A percentile compares a stretch with the other conserved stretches of the same genome.
phyloP scores from a whole-genome alignment of 306 rosid genomes.

The Ceratonia siliqua region DNA sequence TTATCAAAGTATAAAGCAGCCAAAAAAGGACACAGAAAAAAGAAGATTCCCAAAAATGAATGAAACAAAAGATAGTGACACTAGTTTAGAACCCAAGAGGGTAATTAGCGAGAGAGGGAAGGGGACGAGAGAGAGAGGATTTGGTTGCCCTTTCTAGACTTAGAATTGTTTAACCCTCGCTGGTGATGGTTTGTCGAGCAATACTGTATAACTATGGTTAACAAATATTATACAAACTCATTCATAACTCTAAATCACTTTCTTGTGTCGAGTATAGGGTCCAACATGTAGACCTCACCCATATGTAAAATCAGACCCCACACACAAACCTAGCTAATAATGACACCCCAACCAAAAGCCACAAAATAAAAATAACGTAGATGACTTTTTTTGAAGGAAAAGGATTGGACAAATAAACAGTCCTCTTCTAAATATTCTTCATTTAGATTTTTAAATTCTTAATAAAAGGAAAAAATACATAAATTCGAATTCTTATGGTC shows the following conservation, averaged over 20 bases:
- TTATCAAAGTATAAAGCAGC: conserved; percentile 37
- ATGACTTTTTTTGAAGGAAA: background rate
- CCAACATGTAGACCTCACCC: conserved; percentile 72
- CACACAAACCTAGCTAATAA: conserved; percentile 46
- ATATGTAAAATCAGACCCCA: conserved; percentile 49
- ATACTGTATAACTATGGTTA: conserved; percentile 46
- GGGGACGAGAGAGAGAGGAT: conserved; percentile 23
- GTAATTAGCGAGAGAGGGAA: conserved; percentile 25
- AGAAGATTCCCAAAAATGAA: conserved; percentile 48
- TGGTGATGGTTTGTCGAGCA: conserved; percentile 64
- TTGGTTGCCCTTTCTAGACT: conserved; percentile 26
- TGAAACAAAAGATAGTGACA: conserved; percentile 58
- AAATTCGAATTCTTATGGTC: too few species aligned
- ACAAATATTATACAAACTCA: conserved; percentile 36
- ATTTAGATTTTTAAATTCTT: background rate
- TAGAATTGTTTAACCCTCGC: conserved; percentile 46
- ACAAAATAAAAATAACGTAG: background rate
- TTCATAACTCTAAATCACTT: conserved; percentile 48
- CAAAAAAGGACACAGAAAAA: conserved; percentile 13
- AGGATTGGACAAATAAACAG: conserved; percentile 4
- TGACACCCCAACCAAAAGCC: conserved; percentile 52
- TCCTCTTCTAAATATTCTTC: background rate
- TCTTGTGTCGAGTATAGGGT: conserved; percentile 52
- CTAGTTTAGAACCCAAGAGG: conserved; percentile 35
- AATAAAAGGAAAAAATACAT: background rate